Base-by-base conservation (phyloP, 177 flowering plant species). In the Tripterygium wilfordii region DNA sequence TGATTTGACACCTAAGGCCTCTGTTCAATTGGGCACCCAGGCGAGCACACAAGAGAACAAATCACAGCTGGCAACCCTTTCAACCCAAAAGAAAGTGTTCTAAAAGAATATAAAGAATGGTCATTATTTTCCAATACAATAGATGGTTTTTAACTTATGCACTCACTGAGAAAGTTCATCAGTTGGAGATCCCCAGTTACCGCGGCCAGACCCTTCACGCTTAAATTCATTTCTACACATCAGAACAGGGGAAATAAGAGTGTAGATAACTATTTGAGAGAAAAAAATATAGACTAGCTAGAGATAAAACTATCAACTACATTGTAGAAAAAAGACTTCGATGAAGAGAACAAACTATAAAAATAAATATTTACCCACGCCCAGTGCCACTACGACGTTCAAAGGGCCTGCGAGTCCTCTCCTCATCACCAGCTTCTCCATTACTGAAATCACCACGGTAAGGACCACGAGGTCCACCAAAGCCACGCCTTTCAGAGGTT, bases 371-470 rank as follows among this genome's bases (percentile, higher is more conserved):
- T 47, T 35, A 85, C 95, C 92, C 82, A 0, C 73, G 74, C 1
- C 85, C 92, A 50, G 82, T 77, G 9, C 88, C 92, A 69, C 85
- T 84, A 14, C 51, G 85, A 3, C 92, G 83, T 39, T 84, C 92
- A 70, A 30, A 77, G 21, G 23, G 16, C 61, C 88, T 66, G 1
- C 76, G 65, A 29, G 80, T 72, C 17, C 76, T 75, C 14, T 72
- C 77, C 7, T 63, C 83, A 10, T 71, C 85, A 10, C 54, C 75
- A 0, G 13, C 79, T 41, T 76, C 87, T 43, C 72, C 85, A 67
- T 70, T 67, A 31, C 51, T 56, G 29, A 63, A 80, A 32, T 79
- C 81, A 53, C 87, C 92, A 55, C 83, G 83, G 56, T 32, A 77
- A 13, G 65, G 23, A 58, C 68, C 70, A 33, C 85, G 90, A 50